Evolutionary conservation across 805 yeast genomes (phyloP).

Genomic region (Clavispora fructus): DNA sequence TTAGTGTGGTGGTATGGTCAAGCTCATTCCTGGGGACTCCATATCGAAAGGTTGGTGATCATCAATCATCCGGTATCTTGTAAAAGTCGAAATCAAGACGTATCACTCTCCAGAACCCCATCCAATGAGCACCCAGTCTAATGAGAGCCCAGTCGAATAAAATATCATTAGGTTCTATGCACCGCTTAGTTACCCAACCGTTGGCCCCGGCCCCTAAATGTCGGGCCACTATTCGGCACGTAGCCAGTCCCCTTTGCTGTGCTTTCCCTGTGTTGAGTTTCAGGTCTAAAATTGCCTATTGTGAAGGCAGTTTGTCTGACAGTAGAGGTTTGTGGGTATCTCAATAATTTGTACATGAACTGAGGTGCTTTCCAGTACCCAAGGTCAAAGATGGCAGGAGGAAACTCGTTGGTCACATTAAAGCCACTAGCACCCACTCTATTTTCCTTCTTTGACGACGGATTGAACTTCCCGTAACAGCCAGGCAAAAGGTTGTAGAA

Average conservation of each 20-base stretch:
- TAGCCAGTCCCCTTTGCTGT: not conserved
- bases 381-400: conserved; percentile 38
- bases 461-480: conserved; percentile 15
- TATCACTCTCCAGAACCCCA: too few relatives aligned
- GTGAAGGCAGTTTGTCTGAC: conserved; percentile 26
- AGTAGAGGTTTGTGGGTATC: conserved; percentile 23
- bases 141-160: too few relatives aligned
- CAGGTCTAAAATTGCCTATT: not conserved
- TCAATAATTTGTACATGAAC: conserved; percentile 29
- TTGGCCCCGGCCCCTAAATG: conserved; percentile 1
- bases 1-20: too few relatives aligned
- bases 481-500: conserved; percentile 34
- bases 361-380: conserved; percentile 56
- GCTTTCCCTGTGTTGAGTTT: not conserved
- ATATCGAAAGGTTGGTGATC: too few relatives aligned
- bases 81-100: too few relatives aligned
- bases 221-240: not conserved
- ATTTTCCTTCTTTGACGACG: conserved; percentile 11
- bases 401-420: conserved; percentile 4
- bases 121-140: too few relatives aligned
- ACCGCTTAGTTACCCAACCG: conserved; percentile 1
- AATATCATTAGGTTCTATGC: not conserved
- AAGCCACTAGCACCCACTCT: conserved; percentile 27
- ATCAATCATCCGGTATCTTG: too few relatives aligned
- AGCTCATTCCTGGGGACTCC: too few relatives aligned